Evolutionary conservation across 805 yeast species (phyloP), one percentile per base, ranked within the genome.

Genomic region (Tetrapisispora taiwanensis): DNA sequence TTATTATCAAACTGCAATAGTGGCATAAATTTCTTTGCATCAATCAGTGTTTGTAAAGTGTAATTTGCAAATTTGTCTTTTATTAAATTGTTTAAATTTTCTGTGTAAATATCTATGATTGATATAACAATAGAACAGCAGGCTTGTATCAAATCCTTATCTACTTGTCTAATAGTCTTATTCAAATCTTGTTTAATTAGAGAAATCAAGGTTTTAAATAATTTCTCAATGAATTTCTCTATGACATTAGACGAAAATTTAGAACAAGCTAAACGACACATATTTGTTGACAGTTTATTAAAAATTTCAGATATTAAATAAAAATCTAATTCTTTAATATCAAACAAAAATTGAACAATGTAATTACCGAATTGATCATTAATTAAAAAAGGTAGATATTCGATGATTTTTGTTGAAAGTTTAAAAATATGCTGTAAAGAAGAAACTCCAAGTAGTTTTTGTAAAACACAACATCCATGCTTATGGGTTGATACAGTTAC

Each of bases 171-270:
- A 42, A 30, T 48, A 45, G 35, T 46, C 12, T 28, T 48, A 46
- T 18, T 46, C 15, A 17, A 5, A 9, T 17, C 28, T 26, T 37
- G 30, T 10, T 13, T 35, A 12, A 44, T 18, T n/a, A 39, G 18
- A 34, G 7, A 4, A 22, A 26, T 34, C 22, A 54, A 34, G 14
- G 44, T 40, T 14, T 40, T 45, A 24, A 56, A 58, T 60, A 74
- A 51, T 52, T 69, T 77, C 56, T 78, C 79, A 53, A 92, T 72
- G 54, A 89, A 84, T 65, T 90, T 92, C 63, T 92, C 98, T 53
- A 92, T 83, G 26, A 89, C 97, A 56, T 89, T 90, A n/a, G 95
- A 86, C 4, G 95, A 81, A 60, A 90, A 92, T 68, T 92, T 92
- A 62, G 87, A 81, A 60, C 84, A 80, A 18, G 95, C 84, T 51